Evolutionary conservation across 2,329 filamentous ascomycete genomes (phyloP), one percentile per base, ranked within the genome.

Genomic region (Mycosphaerella arachidis): DNA sequence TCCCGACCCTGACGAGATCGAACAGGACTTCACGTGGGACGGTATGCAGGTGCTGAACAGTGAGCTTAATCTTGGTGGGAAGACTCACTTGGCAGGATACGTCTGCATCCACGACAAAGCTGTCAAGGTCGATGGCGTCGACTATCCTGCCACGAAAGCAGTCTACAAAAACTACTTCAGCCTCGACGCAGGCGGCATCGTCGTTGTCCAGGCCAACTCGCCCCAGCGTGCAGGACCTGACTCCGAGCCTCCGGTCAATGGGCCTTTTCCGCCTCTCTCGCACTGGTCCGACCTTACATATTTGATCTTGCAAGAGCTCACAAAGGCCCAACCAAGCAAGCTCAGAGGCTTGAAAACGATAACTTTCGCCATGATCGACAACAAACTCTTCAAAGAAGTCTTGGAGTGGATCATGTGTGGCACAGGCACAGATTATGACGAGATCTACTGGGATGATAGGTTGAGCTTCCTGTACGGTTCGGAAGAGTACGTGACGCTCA

Each of bases 251-350:
- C 53, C 53, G 16, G 60, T 64, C 13, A 56, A 27, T 8, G 59
- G 18, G 4, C 24, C 52, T n/a, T 13, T 62, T 30, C 46, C 60
- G 9, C 43, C 40, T 2, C 20, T 64, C 13, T 46, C 52, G 12
- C 59, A 53, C 10, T 60, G 50, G 51, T 63, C 60, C 3, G 64
- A 66, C 48, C 50, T 63, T 37, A 48, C 52, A 10, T 66, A 56
- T n/a, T 55, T 66, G n/a, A 50, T 62, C 20, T 63, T 50, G 10
- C 58, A 54, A 27, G 45, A 59, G 37, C 13, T 63, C 13, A 56
- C 56, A 30, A 40, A 35, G 20, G n/a, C n/a, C 20, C 29, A 59
- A 20, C 45, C 40, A 13, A 40, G 45, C 13, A 54, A 53, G 18
- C 50, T 50, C 51, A 57, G 50, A 29, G 20, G 45, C 6, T 51